These are phyloP conservation scores for Lachancea kluyveri DNA, from an alignment of 805 yeast genomes.

Conservation along the genomic window DNA sequence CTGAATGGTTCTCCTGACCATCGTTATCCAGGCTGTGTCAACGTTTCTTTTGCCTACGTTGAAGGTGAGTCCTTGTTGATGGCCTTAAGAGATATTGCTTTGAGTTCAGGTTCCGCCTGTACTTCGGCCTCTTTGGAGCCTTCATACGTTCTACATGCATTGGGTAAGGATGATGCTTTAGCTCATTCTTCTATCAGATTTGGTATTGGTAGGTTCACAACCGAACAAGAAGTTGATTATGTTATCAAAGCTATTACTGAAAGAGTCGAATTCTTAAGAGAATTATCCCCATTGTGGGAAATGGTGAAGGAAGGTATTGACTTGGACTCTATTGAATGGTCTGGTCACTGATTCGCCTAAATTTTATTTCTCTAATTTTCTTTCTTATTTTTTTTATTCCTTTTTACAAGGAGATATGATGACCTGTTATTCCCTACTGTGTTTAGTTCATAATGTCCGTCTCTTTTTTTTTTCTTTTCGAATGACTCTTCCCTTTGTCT, in stretches of 20 bases:
- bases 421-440: too few species aligned
- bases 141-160: slow-evolving; percentile 90
- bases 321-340: slow-evolving; percentile 90
- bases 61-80: slow-evolving; percentile 96
- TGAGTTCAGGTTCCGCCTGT: slow-evolving; percentile 96
- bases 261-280: slow-evolving; percentile 86
- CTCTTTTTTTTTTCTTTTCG: too few species aligned
- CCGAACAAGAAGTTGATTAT: slow-evolving; percentile 92
- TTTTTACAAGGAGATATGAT: background rate
- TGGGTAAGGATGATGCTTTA: slow-evolving; percentile 96
- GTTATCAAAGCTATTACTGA: slow-evolving; percentile 83
- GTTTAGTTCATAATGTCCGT: too few species aligned
- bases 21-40: slow-evolving; percentile 91
- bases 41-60: slow-evolving; percentile 92
- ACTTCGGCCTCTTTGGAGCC: slow-evolving; percentile 98
- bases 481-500: too few species aligned
- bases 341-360: slow-evolving; percentile 65
- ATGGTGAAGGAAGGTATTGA: slow-evolving; percentile 99
- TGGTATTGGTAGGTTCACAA: slow-evolving; percentile 95
- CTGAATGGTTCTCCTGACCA: slow-evolving; percentile 76
- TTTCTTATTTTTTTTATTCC: slow-evolving; percentile 1
- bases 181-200: slow-evolving; percentile 98
- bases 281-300: slow-evolving; percentile 95
- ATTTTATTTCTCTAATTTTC: background rate
- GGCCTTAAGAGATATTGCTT: slow-evolving; percentile 96